Conservation (phyloP, 2,329 filamentous ascomycete genomes). For the Colletotrichum somersetense region DNA sequence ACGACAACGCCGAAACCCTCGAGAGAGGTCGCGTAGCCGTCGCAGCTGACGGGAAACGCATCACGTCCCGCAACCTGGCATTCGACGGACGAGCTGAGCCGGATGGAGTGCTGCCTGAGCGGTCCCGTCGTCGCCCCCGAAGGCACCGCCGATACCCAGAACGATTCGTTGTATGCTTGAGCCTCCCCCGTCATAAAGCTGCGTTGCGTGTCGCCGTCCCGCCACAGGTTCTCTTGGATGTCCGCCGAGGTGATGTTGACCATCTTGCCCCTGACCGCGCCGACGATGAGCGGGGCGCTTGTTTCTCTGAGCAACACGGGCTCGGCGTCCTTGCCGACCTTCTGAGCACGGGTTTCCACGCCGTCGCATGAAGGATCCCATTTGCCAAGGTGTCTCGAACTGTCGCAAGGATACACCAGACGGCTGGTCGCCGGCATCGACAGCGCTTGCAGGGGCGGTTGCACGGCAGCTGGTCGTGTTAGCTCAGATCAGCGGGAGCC, state of each 20-base stretch:
- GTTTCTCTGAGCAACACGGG: constrained; percentile 21
- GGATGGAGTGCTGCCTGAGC: constrained; percentile 38
- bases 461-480: constrained; percentile 21
- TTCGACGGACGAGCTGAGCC: constrained; percentile 33
- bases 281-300: constrained; percentile 17
- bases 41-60: constrained; percentile 29
- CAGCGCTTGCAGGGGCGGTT: constrained; percentile 34
- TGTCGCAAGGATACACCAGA: constrained; percentile 32
- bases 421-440: constrained; percentile 32
- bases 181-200: constrained; percentile 29
- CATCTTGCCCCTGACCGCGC: constrained; percentile 19
- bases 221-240: constrained; percentile 38
- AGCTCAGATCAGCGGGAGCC: neutral
- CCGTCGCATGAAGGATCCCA: constrained; percentile 32
- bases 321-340: constrained; percentile 35
- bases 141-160: constrained; percentile 39
- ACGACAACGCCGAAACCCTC: constrained; percentile 34
- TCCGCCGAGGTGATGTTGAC: constrained; percentile 32
- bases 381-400: constrained; percentile 20
- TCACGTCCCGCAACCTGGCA: constrained; percentile 23
- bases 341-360: constrained; percentile 1
- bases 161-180: constrained; percentile 32
- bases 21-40: constrained; percentile 29
- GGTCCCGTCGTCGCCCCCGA: constrained; percentile 33
- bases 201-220: constrained; percentile 24